Conservation (phyloP, 2,329 filamentous ascomycete species). For the Rutstroemia sp. region DNA sequence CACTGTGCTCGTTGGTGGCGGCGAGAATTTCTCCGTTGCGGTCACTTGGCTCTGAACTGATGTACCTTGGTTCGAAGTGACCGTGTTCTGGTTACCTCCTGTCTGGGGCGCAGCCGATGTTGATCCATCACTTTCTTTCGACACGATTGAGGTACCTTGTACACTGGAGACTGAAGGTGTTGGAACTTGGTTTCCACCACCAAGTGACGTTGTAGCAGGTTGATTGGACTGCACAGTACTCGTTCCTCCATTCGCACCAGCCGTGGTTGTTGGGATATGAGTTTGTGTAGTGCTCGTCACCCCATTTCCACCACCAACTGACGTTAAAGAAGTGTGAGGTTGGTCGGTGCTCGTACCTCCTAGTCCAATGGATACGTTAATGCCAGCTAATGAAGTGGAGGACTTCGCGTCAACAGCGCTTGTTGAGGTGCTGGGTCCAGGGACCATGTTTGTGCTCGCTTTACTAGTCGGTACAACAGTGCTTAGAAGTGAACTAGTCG, state of each 20-base stretch:
- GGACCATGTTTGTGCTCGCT: background rate
- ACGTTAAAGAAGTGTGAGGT: no score
- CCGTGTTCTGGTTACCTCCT: background rate
- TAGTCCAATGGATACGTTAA: background rate
- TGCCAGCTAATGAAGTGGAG: background rate
- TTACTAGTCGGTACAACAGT: background rate
- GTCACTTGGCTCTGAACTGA: background rate
- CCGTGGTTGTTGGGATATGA: no score
- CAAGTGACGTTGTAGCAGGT: background rate
- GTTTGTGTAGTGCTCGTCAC: background rate
- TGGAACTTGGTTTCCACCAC: background rate
- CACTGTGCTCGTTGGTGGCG: background rate
- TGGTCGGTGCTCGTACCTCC: no score
- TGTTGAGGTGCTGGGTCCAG: background rate
- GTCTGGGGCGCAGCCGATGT: background rate
- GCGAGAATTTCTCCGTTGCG: background rate
- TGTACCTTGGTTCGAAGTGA: background rate
- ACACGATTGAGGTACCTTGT: no score
- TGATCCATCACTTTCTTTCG: background rate
- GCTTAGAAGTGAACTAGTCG: background rate
- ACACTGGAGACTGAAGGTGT: background rate
- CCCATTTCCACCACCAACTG: background rate
- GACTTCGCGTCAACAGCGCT: background rate
- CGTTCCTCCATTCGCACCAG: background rate
- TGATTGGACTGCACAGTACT: background rate